phyloP scores from a whole-genome alignment of 495 filamentous ascomycete species.

The Pyronema domesticum region DNA sequence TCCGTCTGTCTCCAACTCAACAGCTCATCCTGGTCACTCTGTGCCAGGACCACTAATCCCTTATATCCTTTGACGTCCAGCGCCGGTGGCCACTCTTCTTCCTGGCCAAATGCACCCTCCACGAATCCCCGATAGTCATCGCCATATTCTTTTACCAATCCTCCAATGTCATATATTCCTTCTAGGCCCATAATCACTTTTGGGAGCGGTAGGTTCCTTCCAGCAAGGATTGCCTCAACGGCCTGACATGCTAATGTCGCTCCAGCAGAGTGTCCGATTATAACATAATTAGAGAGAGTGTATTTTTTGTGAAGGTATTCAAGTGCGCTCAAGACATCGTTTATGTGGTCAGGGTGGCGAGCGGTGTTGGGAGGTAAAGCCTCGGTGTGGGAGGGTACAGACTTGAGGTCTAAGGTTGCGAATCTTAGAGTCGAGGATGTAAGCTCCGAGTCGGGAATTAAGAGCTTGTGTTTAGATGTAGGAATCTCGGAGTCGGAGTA shows the following conservation, averaged over 20 bases:
- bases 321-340: constrained; percentile 48
- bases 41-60: constrained; percentile 37
- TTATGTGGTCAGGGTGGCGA: constrained; percentile 54
- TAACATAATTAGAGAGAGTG: constrained; percentile 37
- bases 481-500: no score
- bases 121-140: constrained; percentile 43
- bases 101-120: constrained; percentile 43
- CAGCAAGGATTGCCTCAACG: constrained; percentile 23
- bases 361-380: constrained; percentile 8
- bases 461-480: no score
- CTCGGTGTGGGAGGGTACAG: neutral
- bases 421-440: no score
- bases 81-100: constrained; percentile 25
- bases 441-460: neutral
- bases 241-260: constrained; percentile 56
- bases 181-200: constrained; percentile 41
- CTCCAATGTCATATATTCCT: constrained; percentile 49
- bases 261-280: constrained; percentile 63
- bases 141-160: constrained; percentile 32
- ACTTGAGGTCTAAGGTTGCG: neutral
- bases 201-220: constrained; percentile 15
- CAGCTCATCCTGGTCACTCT: constrained; percentile 43
- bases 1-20: constrained; percentile 38
- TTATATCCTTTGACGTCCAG: constrained; percentile 28
- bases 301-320: constrained; percentile 41